phyloP scores from a whole-genome alignment of 2,329 filamentous ascomycete genomes.

The Penicillium sp. region DNA sequence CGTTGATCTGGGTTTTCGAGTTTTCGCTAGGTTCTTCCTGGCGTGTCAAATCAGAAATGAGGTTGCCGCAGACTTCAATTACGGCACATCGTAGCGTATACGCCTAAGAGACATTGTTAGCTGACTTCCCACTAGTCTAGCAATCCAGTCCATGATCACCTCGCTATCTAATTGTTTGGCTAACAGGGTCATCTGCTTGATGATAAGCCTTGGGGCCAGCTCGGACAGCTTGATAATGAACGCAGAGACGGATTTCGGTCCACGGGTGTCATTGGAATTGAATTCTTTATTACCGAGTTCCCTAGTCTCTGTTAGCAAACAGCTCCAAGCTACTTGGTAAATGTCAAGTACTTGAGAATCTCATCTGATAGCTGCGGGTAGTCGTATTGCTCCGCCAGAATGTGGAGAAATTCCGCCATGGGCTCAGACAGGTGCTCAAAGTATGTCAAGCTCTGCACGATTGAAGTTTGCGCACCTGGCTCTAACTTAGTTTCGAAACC shows the following conservation, averaged over 20 bases:
- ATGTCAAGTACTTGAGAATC: slow-evolving; percentile 56
- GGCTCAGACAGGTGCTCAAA: slow-evolving; percentile 98
- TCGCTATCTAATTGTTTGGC: slow-evolving; percentile 95
- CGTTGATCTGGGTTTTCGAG: slow-evolving; percentile 89
- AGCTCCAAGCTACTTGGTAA: neutral
- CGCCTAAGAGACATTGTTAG: slow-evolving; percentile 50
- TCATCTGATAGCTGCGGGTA: slow-evolving; percentile 93
- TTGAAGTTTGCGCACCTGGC: slow-evolving; percentile 87
- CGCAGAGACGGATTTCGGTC: slow-evolving; percentile 90
- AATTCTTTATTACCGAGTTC: slow-evolving; percentile 98
- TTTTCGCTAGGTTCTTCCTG: slow-evolving; percentile 88
- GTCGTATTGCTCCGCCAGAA: slow-evolving; percentile 93
- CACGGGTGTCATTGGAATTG: slow-evolving; percentile 90
- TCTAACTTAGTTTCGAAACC: slow-evolving; percentile 22
- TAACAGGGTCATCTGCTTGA: slow-evolving; percentile 94
- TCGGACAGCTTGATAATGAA: slow-evolving; percentile 94
- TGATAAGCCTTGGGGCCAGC: slow-evolving; percentile 81
- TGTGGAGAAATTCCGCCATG: slow-evolving; percentile 97
- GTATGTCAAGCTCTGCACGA: slow-evolving; percentile 95
- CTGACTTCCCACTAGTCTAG: neutral
- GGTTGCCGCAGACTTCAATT: slow-evolving; percentile 94
- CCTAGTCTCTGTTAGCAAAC: slow-evolving; percentile 37
- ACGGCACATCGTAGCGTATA: slow-evolving; percentile 90
- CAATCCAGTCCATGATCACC: slow-evolving; percentile 40
- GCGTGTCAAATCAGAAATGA: slow-evolving; percentile 83